Evolutionary conservation across 2,329 filamentous ascomycete genomes (phyloP).

Genomic region (Colletotrichum graminicola): DNA sequence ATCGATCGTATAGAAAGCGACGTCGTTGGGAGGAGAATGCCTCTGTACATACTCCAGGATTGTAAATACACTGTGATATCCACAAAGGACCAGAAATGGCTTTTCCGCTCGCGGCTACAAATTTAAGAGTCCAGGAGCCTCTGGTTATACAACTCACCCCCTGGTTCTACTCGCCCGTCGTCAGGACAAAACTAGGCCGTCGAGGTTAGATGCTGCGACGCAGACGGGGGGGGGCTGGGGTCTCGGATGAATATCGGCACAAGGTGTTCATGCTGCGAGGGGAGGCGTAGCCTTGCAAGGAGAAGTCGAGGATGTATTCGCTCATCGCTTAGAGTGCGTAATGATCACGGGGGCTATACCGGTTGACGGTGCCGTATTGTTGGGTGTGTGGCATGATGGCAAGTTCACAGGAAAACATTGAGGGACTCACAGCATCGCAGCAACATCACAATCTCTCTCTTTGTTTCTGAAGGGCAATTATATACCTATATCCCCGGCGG

Average conservation of each 20-base stretch:
- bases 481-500: not conserved
- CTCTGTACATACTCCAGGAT: slow-evolving; percentile 13
- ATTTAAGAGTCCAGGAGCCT: not conserved
- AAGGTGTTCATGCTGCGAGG: slow-evolving; percentile 80
- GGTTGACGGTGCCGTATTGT: slow-evolving; percentile 74
- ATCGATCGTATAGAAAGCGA: not conserved
- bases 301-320: slow-evolving; percentile 68
- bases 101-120: not conserved
- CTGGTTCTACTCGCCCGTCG: not conserved
- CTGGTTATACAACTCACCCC: not conserved
- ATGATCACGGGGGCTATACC: slow-evolving; percentile 73
- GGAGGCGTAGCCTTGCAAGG: slow-evolving; percentile 88
- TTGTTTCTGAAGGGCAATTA: not conserved
- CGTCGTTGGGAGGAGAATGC: not conserved
- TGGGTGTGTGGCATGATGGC: slow-evolving; percentile 63
- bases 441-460: not conserved
- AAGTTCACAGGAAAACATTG: not conserved
- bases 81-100: not conserved
- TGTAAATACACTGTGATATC: slow-evolving; percentile 6
- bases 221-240: slow-evolving; percentile 74
- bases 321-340: slow-evolving; percentile 1
- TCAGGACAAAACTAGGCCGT: slow-evolving; percentile 82
- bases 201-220: slow-evolving; percentile 79
- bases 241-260: slow-evolving; percentile 40
- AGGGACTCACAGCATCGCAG: not conserved